Evolutionary conservation across 2,329 filamentous ascomycete species (phyloP).

Genomic region (Pezicula carpinea): DNA sequence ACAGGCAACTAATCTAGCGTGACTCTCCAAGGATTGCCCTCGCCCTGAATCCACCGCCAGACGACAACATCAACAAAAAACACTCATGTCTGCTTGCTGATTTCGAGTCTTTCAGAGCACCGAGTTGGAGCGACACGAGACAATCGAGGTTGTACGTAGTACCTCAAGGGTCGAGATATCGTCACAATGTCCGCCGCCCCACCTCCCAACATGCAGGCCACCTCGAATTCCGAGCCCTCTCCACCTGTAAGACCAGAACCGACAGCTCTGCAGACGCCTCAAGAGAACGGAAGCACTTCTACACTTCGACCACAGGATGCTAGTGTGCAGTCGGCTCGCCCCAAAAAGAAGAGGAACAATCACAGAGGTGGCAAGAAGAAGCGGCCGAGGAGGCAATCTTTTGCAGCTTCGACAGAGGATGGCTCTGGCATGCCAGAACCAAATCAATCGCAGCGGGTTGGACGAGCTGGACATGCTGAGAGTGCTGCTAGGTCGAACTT

Average conservation of each 20-base stretch:
- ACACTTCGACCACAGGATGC: constrained; percentile 14
- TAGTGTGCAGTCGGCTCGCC: constrained; percentile 3
- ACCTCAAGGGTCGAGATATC: no score
- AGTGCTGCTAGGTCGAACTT: constrained; percentile 33
- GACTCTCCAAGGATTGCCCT: no score
- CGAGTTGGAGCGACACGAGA: no score
- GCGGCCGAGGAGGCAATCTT: constrained; percentile 72
- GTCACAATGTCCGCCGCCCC: no score
- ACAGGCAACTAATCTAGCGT: no score
- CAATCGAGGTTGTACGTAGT: no score
- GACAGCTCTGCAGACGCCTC: constrained; percentile 18
- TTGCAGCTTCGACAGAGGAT: constrained; percentile 59
- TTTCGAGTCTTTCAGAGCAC: no score
- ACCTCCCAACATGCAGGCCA: no score
- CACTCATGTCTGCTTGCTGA: no score
- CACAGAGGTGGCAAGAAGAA: constrained; percentile 77
- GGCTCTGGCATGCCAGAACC: constrained; percentile 29
- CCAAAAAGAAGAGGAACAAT: constrained; percentile 58
- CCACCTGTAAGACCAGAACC: constrained; percentile 18
- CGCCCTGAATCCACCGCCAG: no score
- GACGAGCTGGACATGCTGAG: constrained; percentile 23
- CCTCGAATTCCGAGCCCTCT: constrained; percentile 8
- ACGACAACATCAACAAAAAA: no score
- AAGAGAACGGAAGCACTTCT: constrained; percentile 7
- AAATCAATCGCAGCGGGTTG: constrained; percentile 29